Base-by-base conservation (phyloP, 495 filamentous ascomycete species). In the Zalerion maritima region DNA sequence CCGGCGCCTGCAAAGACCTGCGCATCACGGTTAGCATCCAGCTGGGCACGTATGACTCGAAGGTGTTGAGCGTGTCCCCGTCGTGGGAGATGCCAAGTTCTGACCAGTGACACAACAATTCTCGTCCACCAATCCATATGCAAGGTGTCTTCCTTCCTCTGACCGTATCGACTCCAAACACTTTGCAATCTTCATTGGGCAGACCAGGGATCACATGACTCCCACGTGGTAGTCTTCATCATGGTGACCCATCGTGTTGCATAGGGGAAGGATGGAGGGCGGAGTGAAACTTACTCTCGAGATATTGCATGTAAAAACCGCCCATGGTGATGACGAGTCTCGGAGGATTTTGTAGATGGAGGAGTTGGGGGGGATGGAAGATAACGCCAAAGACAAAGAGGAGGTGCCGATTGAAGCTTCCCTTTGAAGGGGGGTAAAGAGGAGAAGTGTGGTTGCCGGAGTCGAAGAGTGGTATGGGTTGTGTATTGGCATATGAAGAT, bases 1-100 rank as follows among this genome's bases (percentile, higher is more conserved):
- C 54, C 89, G 86, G 46, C 89, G 87, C 50, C 76, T 78, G 65
- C 89, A 97, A 54, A 97, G 75, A 63, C 86, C 89, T 97, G 60
- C 52, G n/a, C n/a, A n/a, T n/a, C n/a, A n/a, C n/a, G n/a, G n/a
- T n/a, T n/a, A n/a, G n/a, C n/a, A n/a, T n/a, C n/a, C n/a, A n/a
- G n/a, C n/a, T n/a, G n/a, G n/a, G n/a, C n/a, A n/a, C n/a, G n/a
- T n/a, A n/a, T n/a, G n/a, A n/a, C n/a, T n/a, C n/a, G n/a, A n/a
- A n/a, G n/a, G n/a, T n/a, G n/a, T n/a, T n/a, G n/a, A n/a, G n/a
- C n/a, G n/a, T n/a, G n/a, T n/a, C n/a, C n/a, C n/a, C n/a, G n/a
- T n/a, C n/a, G n/a, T n/a, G n/a, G n/a, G n/a, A n/a, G n/a, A n/a
- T n/a, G n/a, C n/a, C n/a, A n/a, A n/a, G n/a, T n/a, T n/a, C n/a